Evolutionary conservation across 2,329 filamentous ascomycete species (phyloP).

Genomic region (Herpomyces periplanetae): DNA sequence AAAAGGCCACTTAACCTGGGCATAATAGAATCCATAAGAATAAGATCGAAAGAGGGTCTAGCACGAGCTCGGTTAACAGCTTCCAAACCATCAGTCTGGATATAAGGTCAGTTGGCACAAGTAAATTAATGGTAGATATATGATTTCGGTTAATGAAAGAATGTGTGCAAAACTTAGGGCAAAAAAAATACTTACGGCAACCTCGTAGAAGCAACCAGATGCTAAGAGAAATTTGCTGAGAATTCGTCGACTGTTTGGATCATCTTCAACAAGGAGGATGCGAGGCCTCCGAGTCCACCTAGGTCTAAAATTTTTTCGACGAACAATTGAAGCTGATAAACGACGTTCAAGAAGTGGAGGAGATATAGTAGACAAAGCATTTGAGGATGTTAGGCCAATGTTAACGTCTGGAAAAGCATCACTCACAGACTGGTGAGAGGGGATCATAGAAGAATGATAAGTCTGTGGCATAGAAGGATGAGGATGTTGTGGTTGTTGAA

Average conservation of each 20-base stretch:
- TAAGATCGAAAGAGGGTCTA: constrained; percentile 22
- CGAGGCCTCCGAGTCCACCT: constrained; percentile 27
- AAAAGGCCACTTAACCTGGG: constrained; percentile 77
- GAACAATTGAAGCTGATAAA: no score
- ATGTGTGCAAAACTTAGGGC: constrained; percentile 6
- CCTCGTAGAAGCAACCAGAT: constrained; percentile 24
- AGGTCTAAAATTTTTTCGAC: no score
- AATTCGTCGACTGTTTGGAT: constrained; percentile 23
- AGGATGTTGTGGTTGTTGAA: no score
- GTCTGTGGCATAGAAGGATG: no score
- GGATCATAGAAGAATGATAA: no score
- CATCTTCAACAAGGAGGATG: constrained; percentile 63
- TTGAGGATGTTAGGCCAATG: no score
- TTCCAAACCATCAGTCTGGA: constrained; percentile 43
- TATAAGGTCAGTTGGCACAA: no score
- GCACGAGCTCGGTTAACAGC: constrained; percentile 49
- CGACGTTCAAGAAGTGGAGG: no score
- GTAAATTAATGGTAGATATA: constrained; percentile 5
- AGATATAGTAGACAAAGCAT: no score
- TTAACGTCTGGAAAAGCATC: no score
- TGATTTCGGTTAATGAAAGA: no score
- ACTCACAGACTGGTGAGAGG: no score
- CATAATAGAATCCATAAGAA: constrained; percentile 90
- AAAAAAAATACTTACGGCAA: constrained; percentile 14
- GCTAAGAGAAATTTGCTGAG: constrained; percentile 23